Percentiles rank a stretch among this genome's conserved stretches.
Evolutionary conservation across 768 basidiomycete species (phyloP).

Genomic region (Peribolospora kevripleyi): DNA sequence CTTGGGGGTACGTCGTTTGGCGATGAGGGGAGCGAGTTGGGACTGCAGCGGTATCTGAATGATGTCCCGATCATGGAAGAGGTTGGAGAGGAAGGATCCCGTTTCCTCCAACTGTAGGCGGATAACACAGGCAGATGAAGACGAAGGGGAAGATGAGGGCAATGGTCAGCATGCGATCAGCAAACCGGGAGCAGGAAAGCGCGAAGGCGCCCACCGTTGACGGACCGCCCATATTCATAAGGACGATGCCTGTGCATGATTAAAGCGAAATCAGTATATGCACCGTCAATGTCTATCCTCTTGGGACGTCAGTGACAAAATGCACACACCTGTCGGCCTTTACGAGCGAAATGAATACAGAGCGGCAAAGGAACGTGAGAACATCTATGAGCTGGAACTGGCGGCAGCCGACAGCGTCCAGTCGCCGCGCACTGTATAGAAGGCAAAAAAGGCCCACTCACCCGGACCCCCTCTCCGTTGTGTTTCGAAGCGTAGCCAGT

Average conservation of each 20-base stretch:
- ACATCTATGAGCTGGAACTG: too few species aligned
- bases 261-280: too few species aligned
- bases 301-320: too few species aligned
- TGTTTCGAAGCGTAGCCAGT: too few species aligned
- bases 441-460: too few species aligned
- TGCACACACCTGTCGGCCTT: too few species aligned
- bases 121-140: neutral
- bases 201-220: constrained; percentile 34
- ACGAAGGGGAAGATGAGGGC: neutral
- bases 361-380: too few species aligned
- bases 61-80: constrained; percentile 77
- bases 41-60: constrained; percentile 87
- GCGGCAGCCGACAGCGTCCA: too few species aligned
- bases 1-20: constrained; percentile 61
- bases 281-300: too few species aligned
- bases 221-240: constrained; percentile 99
- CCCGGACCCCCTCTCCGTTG: too few species aligned
- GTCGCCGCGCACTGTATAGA: too few species aligned
- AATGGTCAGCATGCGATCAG: neutral
- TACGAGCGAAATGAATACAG: too few species aligned
- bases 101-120: constrained; percentile 58
- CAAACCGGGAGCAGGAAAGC: neutral
- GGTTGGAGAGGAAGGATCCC: constrained; percentile 66
- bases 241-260: constrained; percentile 42
- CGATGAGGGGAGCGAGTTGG: constrained; percentile 65